Evolutionary conservation across 257 asterid species (phyloP).

Genomic region (Nicotiana paniculata): DNA sequence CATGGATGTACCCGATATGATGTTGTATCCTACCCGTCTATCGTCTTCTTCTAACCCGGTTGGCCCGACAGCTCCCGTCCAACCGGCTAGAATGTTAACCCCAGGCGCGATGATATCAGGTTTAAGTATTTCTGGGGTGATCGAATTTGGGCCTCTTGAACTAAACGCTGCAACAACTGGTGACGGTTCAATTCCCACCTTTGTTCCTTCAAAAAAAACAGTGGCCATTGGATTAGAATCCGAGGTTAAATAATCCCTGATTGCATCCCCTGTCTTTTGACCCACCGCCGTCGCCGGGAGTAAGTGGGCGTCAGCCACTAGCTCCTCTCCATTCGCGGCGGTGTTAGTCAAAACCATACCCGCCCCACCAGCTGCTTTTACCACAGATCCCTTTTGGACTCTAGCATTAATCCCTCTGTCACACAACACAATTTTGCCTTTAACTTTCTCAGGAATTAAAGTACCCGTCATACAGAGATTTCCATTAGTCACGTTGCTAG

Average conservation of each 20-base stretch:
- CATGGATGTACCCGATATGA: conserved; percentile 77
- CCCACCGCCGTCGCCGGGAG: conserved; percentile 64
- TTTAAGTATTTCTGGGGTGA: conserved; percentile 50
- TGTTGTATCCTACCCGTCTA: conserved; percentile 62
- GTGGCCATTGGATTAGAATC: conserved; percentile 48
- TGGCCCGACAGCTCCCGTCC: conserved; percentile 59
- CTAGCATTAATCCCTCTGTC: conserved; percentile 63
- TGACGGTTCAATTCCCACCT: conserved; percentile 55
- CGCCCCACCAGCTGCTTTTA: conserved; percentile 55
- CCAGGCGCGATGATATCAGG: conserved; percentile 81
- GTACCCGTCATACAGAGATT: conserved; percentile 70
- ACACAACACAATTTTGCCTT: conserved; percentile 61
- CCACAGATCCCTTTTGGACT: conserved; percentile 61
- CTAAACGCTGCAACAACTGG: conserved; percentile 79
- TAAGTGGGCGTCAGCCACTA: conserved; percentile 74
- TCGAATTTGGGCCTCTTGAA: conserved; percentile 62
- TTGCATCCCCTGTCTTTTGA: conserved; percentile 31
- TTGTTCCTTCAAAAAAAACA: conserved; percentile 50
- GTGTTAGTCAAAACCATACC: conserved; percentile 67
- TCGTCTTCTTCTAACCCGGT: conserved; percentile 51
- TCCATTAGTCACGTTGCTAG: conserved; percentile 49
- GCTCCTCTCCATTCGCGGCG: conserved; percentile 62
- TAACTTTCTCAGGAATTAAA: conserved; percentile 46
- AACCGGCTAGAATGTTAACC: conserved; percentile 65
- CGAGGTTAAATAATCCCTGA: conserved; percentile 33